Evolutionary conservation across 129 eudicot species (phyloP).

Genomic region (Gnaphalium uliginosum): DNA sequence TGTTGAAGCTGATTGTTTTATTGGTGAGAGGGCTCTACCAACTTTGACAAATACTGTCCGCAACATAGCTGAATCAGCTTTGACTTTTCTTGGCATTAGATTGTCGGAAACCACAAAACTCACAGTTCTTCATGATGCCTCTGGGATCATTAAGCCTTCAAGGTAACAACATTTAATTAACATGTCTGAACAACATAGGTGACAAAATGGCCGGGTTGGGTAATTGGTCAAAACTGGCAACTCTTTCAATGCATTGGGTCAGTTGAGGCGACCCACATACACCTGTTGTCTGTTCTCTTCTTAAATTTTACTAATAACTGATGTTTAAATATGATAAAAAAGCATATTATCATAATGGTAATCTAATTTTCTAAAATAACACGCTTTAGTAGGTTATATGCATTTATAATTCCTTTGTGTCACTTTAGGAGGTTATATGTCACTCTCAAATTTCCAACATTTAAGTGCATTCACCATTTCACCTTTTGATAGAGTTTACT

Average conservation of each 20-base stretch:
- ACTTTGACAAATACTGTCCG: conserved; percentile 30
- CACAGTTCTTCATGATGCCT: conserved; percentile 44
- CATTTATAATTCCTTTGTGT: neutral
- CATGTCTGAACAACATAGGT: neutral
- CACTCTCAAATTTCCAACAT: neutral
- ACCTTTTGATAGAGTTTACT: neutral
- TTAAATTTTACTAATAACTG: neutral
- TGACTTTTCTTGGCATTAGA: conserved; percentile 32
- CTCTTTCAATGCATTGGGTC: neutral
- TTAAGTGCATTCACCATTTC: neutral
- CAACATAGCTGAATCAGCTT: conserved; percentile 18
- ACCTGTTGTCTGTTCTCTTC: neutral
- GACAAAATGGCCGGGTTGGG: neutral
- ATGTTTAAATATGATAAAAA: neutral
- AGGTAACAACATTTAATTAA: conserved; percentile 31
- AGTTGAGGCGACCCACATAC: neutral
- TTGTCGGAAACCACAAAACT: conserved; percentile 41
- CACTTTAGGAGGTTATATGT: neutral
- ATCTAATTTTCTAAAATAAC: neutral
- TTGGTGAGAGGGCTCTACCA: conserved; percentile 64
- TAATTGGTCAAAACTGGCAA: neutral
- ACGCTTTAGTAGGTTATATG: neutral
- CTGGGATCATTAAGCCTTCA: conserved; percentile 53
- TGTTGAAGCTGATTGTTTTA: conserved; percentile 55
- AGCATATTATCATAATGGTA: neutral